Percentiles rank a stretch among this genome's conserved stretches.
phyloP scores from a whole-genome alignment of 164 flowering plant genomes.

The Nymphaea colorata region DNA sequence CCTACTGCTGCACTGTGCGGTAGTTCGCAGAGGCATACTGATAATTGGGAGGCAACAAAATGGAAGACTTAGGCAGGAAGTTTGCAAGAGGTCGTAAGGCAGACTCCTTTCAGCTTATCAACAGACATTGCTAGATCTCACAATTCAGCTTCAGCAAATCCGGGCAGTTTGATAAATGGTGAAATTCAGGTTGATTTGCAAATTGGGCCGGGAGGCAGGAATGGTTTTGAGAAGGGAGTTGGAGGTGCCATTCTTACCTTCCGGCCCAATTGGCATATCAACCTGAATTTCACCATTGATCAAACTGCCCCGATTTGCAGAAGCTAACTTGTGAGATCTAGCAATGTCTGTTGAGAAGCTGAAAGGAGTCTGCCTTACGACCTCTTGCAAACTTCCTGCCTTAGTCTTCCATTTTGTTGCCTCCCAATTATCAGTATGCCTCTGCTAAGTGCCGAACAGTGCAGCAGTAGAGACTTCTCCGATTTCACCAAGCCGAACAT shows the following conservation, averaged over 20 bases:
- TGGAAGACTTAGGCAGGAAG: constrained; percentile 8
- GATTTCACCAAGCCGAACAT: constrained; percentile 39
- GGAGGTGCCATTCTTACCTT: constrained; percentile 11
- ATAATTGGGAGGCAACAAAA: constrained; percentile 9
- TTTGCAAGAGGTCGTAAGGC: constrained; percentile 4
- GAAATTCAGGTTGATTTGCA: constrained; percentile 1
- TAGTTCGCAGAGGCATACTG: constrained; percentile 11
- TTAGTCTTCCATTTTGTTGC: constrained; percentile 10
- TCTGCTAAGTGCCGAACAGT: constrained; percentile 15
- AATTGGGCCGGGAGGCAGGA: constrained; percentile 27
- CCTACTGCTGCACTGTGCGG: constrained; percentile 25
- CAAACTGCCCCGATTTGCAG: constrained; percentile 8
- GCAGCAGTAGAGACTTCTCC: constrained; percentile 35
- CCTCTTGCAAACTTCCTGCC: constrained; percentile 4
- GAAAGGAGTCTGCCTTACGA: constrained; percentile 1
- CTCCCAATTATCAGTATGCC: constrained; percentile 8
- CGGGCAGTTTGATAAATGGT: constrained; percentile 10
- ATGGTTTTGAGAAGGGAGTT: constrained; percentile 3
- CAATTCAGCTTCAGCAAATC: constrained; percentile 12
- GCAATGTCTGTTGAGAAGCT: constrained; percentile 8
- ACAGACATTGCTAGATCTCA: constrained; percentile 1
- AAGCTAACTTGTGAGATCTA: constrained; percentile 8
- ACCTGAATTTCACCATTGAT: constrained; percentile 13
- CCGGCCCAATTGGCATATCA: constrained; percentile 14
- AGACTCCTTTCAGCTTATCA: constrained; percentile 8